A percentile compares a stretch with the other conserved stretches of the same genome.
Conservation (phyloP, 768 basidiomycete species). For the Chalciporus pseudorubinellus region DNA sequence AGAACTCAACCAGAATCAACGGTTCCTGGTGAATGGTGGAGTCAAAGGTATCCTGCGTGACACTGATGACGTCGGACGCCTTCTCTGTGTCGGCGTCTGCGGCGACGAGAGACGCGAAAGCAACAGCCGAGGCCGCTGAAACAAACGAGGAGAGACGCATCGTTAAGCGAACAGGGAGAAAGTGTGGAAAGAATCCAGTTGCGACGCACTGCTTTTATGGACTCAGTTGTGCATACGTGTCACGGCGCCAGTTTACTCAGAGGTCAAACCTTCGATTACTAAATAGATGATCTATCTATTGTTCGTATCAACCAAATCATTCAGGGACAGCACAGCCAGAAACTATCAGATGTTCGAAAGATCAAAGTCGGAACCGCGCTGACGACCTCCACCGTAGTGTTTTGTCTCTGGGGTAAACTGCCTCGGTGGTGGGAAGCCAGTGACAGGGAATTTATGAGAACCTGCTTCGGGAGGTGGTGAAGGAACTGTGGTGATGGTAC, state of each 20-base stretch:
- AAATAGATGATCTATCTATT: background rate
- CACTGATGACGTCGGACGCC: conserved; percentile 74
- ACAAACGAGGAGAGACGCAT: conserved; percentile 65
- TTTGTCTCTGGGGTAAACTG: conserved; percentile 50
- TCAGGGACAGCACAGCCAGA: background rate
- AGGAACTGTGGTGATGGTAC: conserved; percentile 38
- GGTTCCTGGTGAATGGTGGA: conserved; percentile 60
- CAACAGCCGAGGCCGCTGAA: conserved; percentile 49
- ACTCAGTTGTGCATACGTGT: conserved; percentile 31
- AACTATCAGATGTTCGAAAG: conserved; percentile 33
- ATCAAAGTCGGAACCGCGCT: conserved; percentile 73
- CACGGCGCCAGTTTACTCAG: conserved; percentile 5
- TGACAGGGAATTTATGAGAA: conserved; percentile 69
- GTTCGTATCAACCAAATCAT: background rate
- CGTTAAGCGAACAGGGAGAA: conserved; percentile 30
- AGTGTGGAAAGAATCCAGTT: background rate
- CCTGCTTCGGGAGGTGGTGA: conserved; percentile 64
- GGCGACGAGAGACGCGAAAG: conserved; percentile 51
- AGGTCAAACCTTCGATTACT: background rate
- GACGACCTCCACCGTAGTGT: conserved; percentile 63
- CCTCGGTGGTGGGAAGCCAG: conserved; percentile 76
- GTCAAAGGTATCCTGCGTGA: conserved; percentile 71
- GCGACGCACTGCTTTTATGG: conserved; percentile 20
- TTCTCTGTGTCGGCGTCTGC: conserved; percentile 42
- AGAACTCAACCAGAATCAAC: conserved; percentile 92